phyloP scores from a whole-genome alignment of 139 green algal genomes.

The Klebsormidium nitens region DNA sequence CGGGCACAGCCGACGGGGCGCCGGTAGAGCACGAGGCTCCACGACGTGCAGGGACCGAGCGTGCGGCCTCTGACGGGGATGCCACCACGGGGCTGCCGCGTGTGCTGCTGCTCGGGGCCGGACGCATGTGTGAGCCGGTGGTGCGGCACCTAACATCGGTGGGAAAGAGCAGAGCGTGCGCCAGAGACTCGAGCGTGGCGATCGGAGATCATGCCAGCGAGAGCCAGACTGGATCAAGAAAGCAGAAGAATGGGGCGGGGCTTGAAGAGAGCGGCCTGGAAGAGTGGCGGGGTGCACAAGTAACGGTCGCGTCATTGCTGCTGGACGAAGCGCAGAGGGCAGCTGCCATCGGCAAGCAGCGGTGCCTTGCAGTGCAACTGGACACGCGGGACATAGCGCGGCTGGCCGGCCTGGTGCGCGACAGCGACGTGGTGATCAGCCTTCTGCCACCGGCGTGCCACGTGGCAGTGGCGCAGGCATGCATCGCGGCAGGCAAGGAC shows the following conservation, averaged over 20 bases:
- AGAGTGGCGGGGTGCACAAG: background rate
- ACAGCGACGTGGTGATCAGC: conserved; percentile 34
- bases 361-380: too few relatives aligned
- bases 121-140: conserved; percentile 16
- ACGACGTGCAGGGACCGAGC: too few relatives aligned
- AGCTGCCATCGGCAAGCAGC: too few relatives aligned
- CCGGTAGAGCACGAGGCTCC: too few relatives aligned
- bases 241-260: background rate
- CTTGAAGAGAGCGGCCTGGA: background rate
- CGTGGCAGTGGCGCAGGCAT: conserved; percentile 15
- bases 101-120: conserved; percentile 26
- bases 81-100: background rate
- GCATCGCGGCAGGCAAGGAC: conserved; percentile 21
- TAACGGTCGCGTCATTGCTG: conserved; percentile 29
- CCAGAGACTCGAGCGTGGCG: too few relatives aligned
- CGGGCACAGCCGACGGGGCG: background rate
- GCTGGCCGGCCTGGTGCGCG: too few relatives aligned
- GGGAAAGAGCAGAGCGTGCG: too few relatives aligned
- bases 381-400: too few relatives aligned
- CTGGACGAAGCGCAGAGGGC: conserved; percentile 22
- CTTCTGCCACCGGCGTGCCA: conserved; percentile 29
- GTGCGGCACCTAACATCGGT: conserved; percentile 13
- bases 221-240: too few relatives aligned
- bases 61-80: too few relatives aligned
- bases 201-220: too few relatives aligned